phyloP scores from a whole-genome alignment of 352 stramenopile genomes.

The Pythium rhizo-oryzae region DNA sequence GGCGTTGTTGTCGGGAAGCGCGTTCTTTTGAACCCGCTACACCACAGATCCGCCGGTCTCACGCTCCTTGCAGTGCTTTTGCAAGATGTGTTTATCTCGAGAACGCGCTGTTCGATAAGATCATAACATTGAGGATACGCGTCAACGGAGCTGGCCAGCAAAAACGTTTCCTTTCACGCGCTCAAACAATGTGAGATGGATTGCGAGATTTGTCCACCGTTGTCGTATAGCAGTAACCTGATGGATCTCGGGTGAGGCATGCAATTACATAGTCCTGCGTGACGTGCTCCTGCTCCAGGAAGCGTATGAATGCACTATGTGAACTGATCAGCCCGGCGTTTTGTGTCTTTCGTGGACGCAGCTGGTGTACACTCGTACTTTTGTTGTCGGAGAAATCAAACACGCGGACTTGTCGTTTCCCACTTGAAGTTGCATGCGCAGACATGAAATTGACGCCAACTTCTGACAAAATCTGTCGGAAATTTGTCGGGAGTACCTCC shows the following conservation, averaged over 20 bases:
- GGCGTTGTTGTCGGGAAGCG: too few relatives aligned
- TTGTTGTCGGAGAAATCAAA: constrained; percentile 12
- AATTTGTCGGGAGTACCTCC: constrained; percentile 1
- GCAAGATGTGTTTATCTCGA: not conserved
- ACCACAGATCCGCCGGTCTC: not conserved
- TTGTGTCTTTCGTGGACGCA: constrained; percentile 11
- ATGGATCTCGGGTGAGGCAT: constrained; percentile 14
- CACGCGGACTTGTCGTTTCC: not conserved
- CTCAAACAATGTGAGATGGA: constrained; percentile 8
- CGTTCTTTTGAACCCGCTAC: too few relatives aligned
- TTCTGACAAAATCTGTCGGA: constrained; percentile 20
- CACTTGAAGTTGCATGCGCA: not conserved
- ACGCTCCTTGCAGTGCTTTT: constrained; percentile 4
- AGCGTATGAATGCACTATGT: constrained; percentile 10
- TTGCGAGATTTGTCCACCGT: constrained; percentile 16
- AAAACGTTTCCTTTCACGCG: constrained; percentile 17
- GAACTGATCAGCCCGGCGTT: constrained; percentile 10
- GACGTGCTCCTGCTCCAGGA: constrained; percentile 2
- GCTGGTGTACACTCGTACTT: not conserved
- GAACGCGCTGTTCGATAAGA: not conserved
- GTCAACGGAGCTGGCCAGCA: not conserved
- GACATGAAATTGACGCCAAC: not conserved
- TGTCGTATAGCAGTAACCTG: constrained; percentile 3
- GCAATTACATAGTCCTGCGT: constrained; percentile 7
- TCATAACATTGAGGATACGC: not conserved